phyloP scores from a whole-genome alignment of 257 asterid genomes.

The Solanum tarapatanum region DNA sequence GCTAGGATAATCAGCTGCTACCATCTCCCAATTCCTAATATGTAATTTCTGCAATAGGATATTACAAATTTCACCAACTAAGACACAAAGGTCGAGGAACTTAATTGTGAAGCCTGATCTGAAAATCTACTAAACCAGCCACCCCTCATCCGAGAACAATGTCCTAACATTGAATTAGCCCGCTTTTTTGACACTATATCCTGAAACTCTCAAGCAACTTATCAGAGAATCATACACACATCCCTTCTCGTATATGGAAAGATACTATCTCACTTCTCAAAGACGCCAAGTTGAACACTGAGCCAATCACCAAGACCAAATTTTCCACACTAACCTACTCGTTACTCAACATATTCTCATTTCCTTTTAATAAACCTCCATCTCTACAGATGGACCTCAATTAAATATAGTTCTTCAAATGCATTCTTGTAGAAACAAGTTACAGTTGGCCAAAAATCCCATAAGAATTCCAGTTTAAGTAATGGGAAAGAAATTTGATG shows the following conservation, averaged over 20 bases:
- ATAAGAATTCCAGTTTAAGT: neutral
- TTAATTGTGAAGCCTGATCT: neutral
- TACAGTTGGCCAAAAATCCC: neutral
- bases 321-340: neutral
- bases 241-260: neutral
- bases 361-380: neutral
- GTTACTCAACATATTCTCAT: neutral
- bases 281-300: neutral
- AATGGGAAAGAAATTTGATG: neutral
- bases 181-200: neutral
- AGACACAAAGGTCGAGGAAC: neutral
- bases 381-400: neutral
- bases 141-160: neutral
- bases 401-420: neutral
- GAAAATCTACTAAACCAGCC: neutral
- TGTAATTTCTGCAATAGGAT: neutral
- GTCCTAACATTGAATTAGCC: neutral
- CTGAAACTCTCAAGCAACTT: neutral
- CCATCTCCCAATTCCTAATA: neutral
- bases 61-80: neutral
- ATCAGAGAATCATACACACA: neutral
- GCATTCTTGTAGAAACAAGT: neutral
- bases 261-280: neutral
- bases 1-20: neutral
- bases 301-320: neutral